Evolutionary conservation across 2,329 filamentous ascomycete species (phyloP).

Genomic region (Colletotrichum neosansevieriae): DNA sequence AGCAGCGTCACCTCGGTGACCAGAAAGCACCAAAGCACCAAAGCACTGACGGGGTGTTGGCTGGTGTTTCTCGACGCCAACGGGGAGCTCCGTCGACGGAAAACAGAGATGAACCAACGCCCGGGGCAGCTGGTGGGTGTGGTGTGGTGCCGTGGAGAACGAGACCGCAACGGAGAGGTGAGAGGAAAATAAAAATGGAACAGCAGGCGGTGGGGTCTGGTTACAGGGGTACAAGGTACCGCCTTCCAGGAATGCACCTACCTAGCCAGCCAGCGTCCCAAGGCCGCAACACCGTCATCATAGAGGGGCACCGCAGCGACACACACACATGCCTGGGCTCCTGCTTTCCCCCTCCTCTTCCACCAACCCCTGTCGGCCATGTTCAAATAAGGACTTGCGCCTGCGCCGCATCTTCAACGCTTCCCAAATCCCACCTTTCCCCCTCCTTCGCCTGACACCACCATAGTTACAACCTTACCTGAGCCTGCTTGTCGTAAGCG

Average conservation of each 20-base stretch:
- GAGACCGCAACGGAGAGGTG: not conserved
- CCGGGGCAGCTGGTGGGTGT: slow-evolving; percentile 11
- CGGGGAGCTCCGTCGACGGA: slow-evolving; percentile 22
- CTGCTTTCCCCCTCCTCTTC: not conserved
- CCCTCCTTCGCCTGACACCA: slow-evolving; percentile 29
- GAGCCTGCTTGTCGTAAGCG: not conserved
- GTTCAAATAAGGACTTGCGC: slow-evolving; percentile 39
- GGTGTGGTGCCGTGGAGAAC: not conserved
- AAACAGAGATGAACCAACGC: slow-evolving; percentile 17
- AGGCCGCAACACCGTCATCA: slow-evolving; percentile 33
- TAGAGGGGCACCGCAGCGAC: slow-evolving; percentile 32
- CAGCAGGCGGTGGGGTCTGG: slow-evolving; percentile 4
- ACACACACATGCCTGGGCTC: not conserved
- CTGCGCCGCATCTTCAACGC: slow-evolving; percentile 40
- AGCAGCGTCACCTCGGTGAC: slow-evolving; percentile 39
- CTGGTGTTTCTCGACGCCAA: slow-evolving; percentile 19
- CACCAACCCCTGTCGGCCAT: slow-evolving; percentile 22
- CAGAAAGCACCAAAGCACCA: not conserved
- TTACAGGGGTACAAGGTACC: slow-evolving; percentile 20
- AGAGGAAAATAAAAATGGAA: not conserved
- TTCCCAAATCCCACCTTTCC: slow-evolving; percentile 30
- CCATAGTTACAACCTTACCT: slow-evolving; percentile 15
- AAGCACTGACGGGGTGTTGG: slow-evolving; percentile 25
- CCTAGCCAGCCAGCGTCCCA: no score
- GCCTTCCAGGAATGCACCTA: slow-evolving; percentile 13